A percentile compares a stretch with the other conserved stretches of the same genome.
These are phyloP conservation scores for Rhypophila decipiens DNA, from an alignment of 495 filamentous ascomycete genomes.

Conservation along the genomic window DNA sequence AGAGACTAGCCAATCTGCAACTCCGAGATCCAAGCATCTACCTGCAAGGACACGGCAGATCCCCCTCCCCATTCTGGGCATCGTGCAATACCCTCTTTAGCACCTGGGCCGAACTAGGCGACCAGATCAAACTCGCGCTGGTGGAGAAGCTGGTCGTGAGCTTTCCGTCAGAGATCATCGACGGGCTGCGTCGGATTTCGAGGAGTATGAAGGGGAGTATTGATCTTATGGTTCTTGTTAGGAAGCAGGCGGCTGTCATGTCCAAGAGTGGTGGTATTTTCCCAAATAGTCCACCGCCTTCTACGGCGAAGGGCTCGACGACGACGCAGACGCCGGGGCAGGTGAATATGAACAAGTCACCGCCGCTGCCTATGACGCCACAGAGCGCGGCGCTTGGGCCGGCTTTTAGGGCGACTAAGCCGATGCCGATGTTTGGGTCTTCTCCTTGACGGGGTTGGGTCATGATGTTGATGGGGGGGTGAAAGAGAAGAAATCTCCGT, in stretches of 20 bases:
- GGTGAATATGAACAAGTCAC: not conserved
- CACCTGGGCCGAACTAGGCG: slow-evolving; percentile 65
- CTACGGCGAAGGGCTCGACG: too few species aligned
- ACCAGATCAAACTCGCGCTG: slow-evolving; percentile 53
- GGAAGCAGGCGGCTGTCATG: not conserved
- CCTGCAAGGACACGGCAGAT: too few species aligned
- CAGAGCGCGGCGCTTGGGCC: slow-evolving; percentile 68
- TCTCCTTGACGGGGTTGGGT: not conserved
- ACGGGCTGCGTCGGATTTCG: slow-evolving; percentile 66
- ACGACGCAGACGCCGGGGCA: too few species aligned
- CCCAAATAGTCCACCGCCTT: not conserved
- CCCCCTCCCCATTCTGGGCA: slow-evolving; percentile 58
- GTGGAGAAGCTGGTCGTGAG: slow-evolving; percentile 49
- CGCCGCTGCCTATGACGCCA: slow-evolving; percentile 39
- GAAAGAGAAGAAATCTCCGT: not conserved
- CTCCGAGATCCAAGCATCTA: slow-evolving; percentile 64
- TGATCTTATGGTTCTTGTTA: slow-evolving; percentile 52
- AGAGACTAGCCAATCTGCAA: slow-evolving; percentile 60
- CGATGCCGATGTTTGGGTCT: slow-evolving; percentile 7
- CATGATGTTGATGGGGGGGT: not conserved
- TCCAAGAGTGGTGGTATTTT: not conserved
- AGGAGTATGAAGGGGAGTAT: slow-evolving; percentile 66
- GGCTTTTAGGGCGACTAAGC: slow-evolving; percentile 30
- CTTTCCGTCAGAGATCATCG: slow-evolving; percentile 51
- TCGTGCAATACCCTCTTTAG: slow-evolving; percentile 64